Base-by-base conservation (phyloP, 495 filamentous ascomycete species). In the Margaritispora aquatica region DNA sequence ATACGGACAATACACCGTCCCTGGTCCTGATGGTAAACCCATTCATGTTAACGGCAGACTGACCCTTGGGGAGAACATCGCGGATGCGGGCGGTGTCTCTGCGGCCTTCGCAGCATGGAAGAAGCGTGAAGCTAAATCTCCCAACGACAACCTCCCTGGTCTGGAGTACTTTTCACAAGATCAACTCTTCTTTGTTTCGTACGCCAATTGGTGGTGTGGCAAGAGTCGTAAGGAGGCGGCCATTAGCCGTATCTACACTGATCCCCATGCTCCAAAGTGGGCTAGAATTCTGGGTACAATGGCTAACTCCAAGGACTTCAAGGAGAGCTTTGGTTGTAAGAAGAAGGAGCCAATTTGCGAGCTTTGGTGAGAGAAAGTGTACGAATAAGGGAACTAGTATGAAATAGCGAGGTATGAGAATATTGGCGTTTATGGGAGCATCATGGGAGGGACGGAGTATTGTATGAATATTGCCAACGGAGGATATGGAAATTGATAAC, bases 1-100 rank as follows among this genome's bases (percentile, higher is more conserved):
- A 68, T 91, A 88, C 68, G 74, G 70, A 47, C 74, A 85, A 10
- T 88, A 80, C 62, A 83, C 81, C 1, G 80, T 88, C 11, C 71
- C 76, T 10, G 80, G 78, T 0, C 73, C 73, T 41, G 73, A 81
- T 24, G 80, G 75, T 26, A 76, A 84, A 61, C 72, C 77, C 5
- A 74, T 85, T 0, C 82, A 89, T 65, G 83, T 89, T 55, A 88
- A 88, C 59, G 88, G 87, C 31, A 71, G 71, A 20, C 71, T 86
- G 24, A 90, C 88, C 0, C 74, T 88, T 2, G 86, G 84, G 20
- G 88, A 91, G 74, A 90, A 90, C 65, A 87, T 90, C 53, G 85
- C 87, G 2, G 88, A 91, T 68, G 86, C 87, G 1, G 88, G 87
- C 29, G 88, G 88, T 5, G 63, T 92, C 20, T 73, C 76, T 26